Conservation (phyloP, 2,329 filamentous ascomycete species). For the Alternaria alternata region DNA sequence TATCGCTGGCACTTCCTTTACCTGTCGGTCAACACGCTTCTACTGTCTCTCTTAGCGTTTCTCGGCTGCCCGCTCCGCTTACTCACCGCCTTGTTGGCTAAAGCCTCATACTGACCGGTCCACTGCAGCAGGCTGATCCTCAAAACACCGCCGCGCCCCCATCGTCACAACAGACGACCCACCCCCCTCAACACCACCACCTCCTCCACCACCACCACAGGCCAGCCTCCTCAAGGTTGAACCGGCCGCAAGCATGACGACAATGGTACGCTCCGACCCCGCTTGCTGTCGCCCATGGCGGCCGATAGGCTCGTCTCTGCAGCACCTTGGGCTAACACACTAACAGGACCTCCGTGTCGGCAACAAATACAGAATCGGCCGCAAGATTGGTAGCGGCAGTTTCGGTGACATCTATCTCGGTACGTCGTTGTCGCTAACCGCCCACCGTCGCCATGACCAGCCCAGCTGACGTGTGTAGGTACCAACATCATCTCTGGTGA, state of each 20-base stretch:
- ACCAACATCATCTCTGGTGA: constrained; percentile 99
- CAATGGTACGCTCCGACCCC: constrained; percentile 63
- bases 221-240: constrained; percentile 48
- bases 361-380: constrained; percentile 99
- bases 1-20: constrained; percentile 24
- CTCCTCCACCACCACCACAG: constrained; percentile 28
- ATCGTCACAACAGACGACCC: constrained; percentile 31
- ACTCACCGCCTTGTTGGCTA: constrained; percentile 55
- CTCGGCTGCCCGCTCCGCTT: constrained; percentile 45
- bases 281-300: constrained; percentile 38
- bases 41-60: constrained; percentile 29
- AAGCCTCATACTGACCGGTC: constrained; percentile 53
- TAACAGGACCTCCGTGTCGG: constrained; percentile 94
- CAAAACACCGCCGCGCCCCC: constrained; percentile 33
- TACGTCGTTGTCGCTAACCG: constrained; percentile 49
- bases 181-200: constrained; percentile 20
- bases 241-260: constrained; percentile 62
- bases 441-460: background rate
- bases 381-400: constrained; percentile 96
- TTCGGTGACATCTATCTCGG: constrained; percentile 98
- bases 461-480: constrained; percentile 60
- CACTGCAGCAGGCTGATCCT: constrained; percentile 49
- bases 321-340: constrained; percentile 34
- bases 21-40: constrained; percentile 28
- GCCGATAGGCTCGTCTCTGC: constrained; percentile 20